A percentile compares a stretch with the other conserved stretches of the same genome.
Evolutionary conservation across 2,329 filamentous ascomycete genomes (phyloP).

Genomic region (Didymellaceae sp.): DNA sequence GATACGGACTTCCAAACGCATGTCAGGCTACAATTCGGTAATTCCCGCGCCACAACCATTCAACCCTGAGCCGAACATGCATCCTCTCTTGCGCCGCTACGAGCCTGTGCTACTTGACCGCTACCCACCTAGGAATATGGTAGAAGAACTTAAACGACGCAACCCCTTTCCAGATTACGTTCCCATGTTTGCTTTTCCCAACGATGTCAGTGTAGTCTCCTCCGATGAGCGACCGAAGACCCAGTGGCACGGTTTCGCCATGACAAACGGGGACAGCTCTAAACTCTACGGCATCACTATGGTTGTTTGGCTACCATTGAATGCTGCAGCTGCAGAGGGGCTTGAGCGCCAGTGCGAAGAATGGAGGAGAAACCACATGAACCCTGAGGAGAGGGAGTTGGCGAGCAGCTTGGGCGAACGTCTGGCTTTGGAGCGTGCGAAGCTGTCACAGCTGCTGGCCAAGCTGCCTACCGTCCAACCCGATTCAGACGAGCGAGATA

Average conservation of each 20-base stretch:
- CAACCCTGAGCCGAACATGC: slow-evolving; percentile 89
- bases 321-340: slow-evolving; percentile 79
- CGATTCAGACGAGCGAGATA: slow-evolving; percentile 80
- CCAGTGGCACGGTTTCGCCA: slow-evolving; percentile 99
- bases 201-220: slow-evolving; percentile 96
- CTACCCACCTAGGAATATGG: slow-evolving; percentile 83
- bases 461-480: slow-evolving; percentile 81
- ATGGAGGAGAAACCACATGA: slow-evolving; percentile 73
- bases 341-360: slow-evolving; percentile 69
- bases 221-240: slow-evolving; percentile 91
- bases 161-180: slow-evolving; percentile 96
- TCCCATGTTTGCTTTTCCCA: slow-evolving; percentile 98
- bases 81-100: slow-evolving; percentile 90
- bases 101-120: slow-evolving; percentile 95
- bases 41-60: slow-evolving; percentile 93
- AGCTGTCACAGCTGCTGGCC: slow-evolving; percentile 85
- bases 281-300: slow-evolving; percentile 92
- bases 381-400: slow-evolving; percentile 85
- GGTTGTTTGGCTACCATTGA: slow-evolving; percentile 90
- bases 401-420: slow-evolving; percentile 90
- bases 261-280: slow-evolving; percentile 92
- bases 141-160: slow-evolving; percentile 79
- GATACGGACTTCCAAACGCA: slow-evolving; percentile 79
- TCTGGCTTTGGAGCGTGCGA: slow-evolving; percentile 84
- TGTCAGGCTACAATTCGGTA: slow-evolving; percentile 98